These are phyloP conservation scores for Trichoderma arundinaceum DNA, from an alignment of 2,329 filamentous ascomycete species.

Conservation along the genomic window DNA sequence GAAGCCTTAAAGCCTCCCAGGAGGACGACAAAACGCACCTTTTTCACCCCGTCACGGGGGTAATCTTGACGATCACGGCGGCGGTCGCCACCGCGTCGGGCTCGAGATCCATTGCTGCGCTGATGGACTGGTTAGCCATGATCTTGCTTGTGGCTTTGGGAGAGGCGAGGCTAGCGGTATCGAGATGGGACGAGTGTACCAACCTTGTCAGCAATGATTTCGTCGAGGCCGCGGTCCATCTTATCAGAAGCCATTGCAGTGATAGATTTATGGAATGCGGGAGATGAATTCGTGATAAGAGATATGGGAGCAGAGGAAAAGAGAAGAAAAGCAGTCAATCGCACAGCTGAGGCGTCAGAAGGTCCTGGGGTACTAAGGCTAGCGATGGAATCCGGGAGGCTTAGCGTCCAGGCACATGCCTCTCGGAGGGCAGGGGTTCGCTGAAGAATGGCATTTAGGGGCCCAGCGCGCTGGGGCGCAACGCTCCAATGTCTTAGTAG, in stretches of 20 bases:
- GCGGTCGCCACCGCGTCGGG: conserved; percentile 45
- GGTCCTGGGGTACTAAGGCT: too few species aligned
- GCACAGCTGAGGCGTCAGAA: background rate
- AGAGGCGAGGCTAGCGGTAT: conserved; percentile 15
- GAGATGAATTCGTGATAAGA: background rate
- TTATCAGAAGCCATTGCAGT: conserved; percentile 46
- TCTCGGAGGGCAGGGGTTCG: too few species aligned
- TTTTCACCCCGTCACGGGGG: conserved; percentile 87
- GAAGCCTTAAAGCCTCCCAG: background rate
- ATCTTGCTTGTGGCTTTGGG: background rate
- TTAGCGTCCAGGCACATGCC: too few species aligned
- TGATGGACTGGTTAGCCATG: conserved; percentile 34
- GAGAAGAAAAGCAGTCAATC: background rate
- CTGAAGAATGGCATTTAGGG: too few species aligned
- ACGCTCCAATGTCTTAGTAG: too few species aligned
- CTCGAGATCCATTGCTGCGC: conserved; percentile 46
- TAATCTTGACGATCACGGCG: conserved; percentile 52
- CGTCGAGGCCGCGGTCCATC: conserved; percentile 62
- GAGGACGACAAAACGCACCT: conserved; percentile 61
- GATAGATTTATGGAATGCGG: conserved; percentile 10
- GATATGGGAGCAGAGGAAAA: background rate
- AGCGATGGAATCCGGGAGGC: too few species aligned
- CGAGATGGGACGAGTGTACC: conserved; percentile 30
- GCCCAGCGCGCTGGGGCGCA: too few species aligned
- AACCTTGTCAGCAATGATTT: conserved; percentile 61